A percentile compares a stretch with the other conserved stretches of the same genome.
These are phyloP conservation scores for Aegle marmelos DNA, from an alignment of 345 rosid genomes.

Conservation along the genomic window DNA sequence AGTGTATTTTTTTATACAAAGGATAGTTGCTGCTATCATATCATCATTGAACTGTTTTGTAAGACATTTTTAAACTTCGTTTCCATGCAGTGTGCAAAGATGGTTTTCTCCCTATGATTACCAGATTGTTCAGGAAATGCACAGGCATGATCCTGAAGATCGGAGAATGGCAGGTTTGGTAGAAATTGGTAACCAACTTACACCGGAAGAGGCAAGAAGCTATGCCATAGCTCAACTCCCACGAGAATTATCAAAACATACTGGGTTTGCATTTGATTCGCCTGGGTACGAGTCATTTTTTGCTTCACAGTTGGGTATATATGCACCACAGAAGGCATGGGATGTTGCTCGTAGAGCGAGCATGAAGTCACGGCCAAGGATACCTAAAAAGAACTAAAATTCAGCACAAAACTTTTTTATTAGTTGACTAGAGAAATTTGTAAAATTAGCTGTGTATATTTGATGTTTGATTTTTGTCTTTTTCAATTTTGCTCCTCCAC, in stretches of 20 bases:
- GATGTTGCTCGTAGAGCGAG: constrained; percentile 97
- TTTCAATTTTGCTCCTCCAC: constrained; percentile 1
- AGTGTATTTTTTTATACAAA: not conserved
- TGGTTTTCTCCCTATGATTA: constrained; percentile 97
- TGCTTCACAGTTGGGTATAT: constrained; percentile 77
- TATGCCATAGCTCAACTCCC: constrained; percentile 83
- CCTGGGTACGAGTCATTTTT: constrained; percentile 98
- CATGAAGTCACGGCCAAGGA: constrained; percentile 56
- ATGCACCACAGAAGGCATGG: constrained; percentile 97
- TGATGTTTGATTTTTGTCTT: not conserved
- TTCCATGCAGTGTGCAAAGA: constrained; percentile 65
- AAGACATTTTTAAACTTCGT: not conserved
- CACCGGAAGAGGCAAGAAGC: constrained; percentile 81
- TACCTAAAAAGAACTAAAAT: constrained; percentile 35
- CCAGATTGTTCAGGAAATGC: constrained; percentile 91
- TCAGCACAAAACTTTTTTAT: constrained; percentile 7
- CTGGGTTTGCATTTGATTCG: constrained; percentile 95
- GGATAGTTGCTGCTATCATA: not conserved
- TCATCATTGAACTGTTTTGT: not conserved
- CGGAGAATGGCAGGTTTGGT: constrained; percentile 35
- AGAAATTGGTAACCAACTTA: constrained; percentile 58
- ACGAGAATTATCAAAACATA: constrained; percentile 80
- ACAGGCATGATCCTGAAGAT: constrained; percentile 62
- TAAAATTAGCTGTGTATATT: constrained; percentile 18
- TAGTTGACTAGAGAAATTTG: constrained; percentile 2